These are phyloP conservation scores for Pyropia yezoensis DNA, from an alignment of 23 red algal genomes.

Conservation along the genomic window DNA sequence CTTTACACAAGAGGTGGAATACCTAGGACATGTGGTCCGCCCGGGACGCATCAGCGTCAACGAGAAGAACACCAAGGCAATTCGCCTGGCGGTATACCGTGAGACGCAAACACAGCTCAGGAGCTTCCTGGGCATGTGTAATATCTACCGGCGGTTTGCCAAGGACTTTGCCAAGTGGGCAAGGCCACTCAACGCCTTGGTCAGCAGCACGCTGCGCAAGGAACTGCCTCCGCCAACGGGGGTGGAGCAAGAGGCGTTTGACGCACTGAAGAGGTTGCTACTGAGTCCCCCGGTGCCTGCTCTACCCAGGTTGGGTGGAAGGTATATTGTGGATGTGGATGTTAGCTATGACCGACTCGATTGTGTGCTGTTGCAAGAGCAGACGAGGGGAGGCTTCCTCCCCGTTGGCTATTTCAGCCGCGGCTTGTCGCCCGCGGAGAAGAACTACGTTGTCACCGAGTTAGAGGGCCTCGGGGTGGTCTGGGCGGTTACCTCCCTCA, in stretches of 20 bases:
- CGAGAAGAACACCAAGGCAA: too few relatives aligned
- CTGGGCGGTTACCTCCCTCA: too few relatives aligned
- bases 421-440: slow-evolving; percentile 11
- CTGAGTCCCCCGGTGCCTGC: background rate
- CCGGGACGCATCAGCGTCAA: slow-evolving; percentile 21
- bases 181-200: too few relatives aligned
- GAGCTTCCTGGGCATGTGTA: slow-evolving; percentile 11
- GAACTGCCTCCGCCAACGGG: too few relatives aligned
- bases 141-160: slow-evolving; percentile 9
- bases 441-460: too few relatives aligned
- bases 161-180: background rate
- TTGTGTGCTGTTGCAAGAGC: slow-evolving; percentile 10
- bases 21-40: slow-evolving; percentile 6
- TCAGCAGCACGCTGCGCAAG: too few relatives aligned
- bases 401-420: slow-evolving; percentile 21
- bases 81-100: too few relatives aligned
- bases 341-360: slow-evolving; percentile 10
- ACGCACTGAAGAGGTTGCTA: slow-evolving; percentile 7
- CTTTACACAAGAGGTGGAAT: background rate
- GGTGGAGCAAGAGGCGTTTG: too few relatives aligned
- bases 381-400: slow-evolving; percentile 2
- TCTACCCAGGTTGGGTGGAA: background rate
- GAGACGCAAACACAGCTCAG: slow-evolving; percentile 4
- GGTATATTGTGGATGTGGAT: background rate
- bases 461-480: too few relatives aligned